Evolutionary conservation across 129 eudicot species (phyloP).

Genomic region (Artemisia tridentata): DNA sequence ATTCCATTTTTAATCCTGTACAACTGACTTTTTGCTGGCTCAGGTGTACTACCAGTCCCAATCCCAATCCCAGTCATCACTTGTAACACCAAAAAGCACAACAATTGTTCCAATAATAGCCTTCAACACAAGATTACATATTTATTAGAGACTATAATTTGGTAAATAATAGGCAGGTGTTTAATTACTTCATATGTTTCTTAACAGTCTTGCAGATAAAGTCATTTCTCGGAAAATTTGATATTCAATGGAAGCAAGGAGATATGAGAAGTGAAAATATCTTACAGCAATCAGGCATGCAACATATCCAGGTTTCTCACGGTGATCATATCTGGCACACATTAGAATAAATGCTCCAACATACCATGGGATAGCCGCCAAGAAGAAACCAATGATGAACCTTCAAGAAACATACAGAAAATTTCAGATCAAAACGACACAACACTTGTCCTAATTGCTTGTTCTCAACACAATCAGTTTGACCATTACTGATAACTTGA

Average conservation of each 20-base stretch:
- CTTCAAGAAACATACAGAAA: constrained; percentile 39
- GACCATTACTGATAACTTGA: background rate
- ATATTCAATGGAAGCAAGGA: background rate
- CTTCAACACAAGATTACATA: constrained; percentile 28
- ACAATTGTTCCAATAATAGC: constrained; percentile 66
- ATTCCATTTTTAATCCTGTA: constrained; percentile 16
- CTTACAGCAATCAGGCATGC: constrained; percentile 91
- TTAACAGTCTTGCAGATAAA: background rate
- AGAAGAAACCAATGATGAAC: constrained; percentile 86
- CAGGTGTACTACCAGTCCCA: constrained; percentile 10
- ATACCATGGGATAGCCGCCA: constrained; percentile 88
- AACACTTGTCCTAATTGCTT: background rate
- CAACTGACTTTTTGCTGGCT: constrained; percentile 2
- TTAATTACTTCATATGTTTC: background rate
- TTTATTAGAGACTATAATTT: background rate
- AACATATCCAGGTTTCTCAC: constrained; percentile 92
- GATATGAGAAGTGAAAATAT: constrained; percentile 9
- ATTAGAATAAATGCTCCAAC: constrained; percentile 62
- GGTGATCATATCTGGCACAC: constrained; percentile 68
- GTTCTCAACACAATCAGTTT: background rate
- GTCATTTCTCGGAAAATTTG: background rate
- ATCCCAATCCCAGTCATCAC: constrained; percentile 43
- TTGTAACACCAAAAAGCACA: constrained; percentile 49
- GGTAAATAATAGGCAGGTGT: no score
- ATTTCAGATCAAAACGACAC: background rate